Evolutionary conservation across 768 basidiomycete species (phyloP).

Genomic region (Pleurotus citrinopileatus): DNA sequence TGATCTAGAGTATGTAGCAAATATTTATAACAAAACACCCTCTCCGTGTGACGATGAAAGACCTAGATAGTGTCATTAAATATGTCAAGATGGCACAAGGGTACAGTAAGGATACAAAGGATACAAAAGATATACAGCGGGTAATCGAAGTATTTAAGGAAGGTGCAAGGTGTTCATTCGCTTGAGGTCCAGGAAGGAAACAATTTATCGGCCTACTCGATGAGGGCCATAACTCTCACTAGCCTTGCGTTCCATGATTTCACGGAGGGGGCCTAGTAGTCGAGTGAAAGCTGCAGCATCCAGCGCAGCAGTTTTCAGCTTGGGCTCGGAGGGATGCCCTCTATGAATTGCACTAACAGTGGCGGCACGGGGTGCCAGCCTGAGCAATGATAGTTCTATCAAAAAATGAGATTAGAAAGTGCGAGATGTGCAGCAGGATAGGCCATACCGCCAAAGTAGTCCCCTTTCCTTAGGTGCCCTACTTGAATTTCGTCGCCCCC

Average conservation of each 20-base stretch:
- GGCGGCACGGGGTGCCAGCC: constrained; percentile 89
- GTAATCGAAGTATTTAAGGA: constrained; percentile 20
- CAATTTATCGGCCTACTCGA: constrained; percentile 6
- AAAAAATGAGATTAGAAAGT: constrained; percentile 6
- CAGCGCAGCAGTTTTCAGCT: constrained; percentile 90
- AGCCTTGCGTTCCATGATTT: constrained; percentile 91
- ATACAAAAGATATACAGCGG: constrained; percentile 18
- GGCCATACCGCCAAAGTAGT: constrained; percentile 91
- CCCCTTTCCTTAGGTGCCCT: constrained; percentile 79
- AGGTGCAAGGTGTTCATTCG: neutral
- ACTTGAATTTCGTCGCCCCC: constrained; percentile 68
- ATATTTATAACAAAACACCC: too few species aligned
- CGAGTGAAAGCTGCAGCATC: constrained; percentile 94
- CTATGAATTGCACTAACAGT: constrained; percentile 83
- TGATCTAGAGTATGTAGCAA: too few species aligned
- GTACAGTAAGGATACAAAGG: too few species aligned
- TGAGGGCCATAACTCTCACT: constrained; percentile 61
- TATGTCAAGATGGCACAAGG: too few species aligned
- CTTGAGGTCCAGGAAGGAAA: constrained; percentile 11
- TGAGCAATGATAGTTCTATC: constrained; percentile 87
- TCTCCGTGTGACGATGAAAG: too few species aligned
- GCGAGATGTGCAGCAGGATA: neutral
- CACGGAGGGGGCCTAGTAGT: constrained; percentile 86
- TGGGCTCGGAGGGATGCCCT: constrained; percentile 43
- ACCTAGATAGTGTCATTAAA: too few species aligned